These are phyloP conservation scores for Pseudonectria buxi DNA, from an alignment of 2,329 filamentous ascomycete species.

Conservation along the genomic window DNA sequence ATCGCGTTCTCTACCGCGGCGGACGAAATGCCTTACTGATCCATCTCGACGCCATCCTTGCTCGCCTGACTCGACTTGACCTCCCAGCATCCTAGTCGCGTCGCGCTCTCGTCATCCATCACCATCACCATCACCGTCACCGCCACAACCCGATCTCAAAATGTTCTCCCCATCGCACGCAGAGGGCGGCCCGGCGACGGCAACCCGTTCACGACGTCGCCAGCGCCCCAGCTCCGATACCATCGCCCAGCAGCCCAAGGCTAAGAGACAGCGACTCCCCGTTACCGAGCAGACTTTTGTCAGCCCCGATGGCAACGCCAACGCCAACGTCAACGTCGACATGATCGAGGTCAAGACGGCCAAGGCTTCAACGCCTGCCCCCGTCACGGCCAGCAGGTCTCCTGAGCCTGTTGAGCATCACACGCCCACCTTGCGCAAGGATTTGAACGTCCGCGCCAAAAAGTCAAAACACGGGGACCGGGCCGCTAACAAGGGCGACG, in stretches of 20 bases:
- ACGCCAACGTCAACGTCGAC: slow-evolving; percentile 44
- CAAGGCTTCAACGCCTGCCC: slow-evolving; percentile 37
- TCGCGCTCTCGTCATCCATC: slow-evolving; percentile 1
- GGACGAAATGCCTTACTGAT: slow-evolving; percentile 23
- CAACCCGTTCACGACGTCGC: slow-evolving; percentile 54
- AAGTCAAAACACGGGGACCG: slow-evolving; percentile 58
- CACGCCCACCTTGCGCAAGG: slow-evolving; percentile 36
- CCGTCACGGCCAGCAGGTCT: slow-evolving; percentile 37
- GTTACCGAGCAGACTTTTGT: slow-evolving; percentile 51
- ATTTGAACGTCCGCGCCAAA: slow-evolving; percentile 55
- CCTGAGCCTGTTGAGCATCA: slow-evolving; percentile 40
- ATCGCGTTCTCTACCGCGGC: slow-evolving; percentile 12
- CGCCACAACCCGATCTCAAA: slow-evolving; percentile 14
- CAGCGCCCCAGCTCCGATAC: slow-evolving; percentile 54
- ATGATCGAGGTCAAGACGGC: slow-evolving; percentile 51
- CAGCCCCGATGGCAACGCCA: slow-evolving; percentile 43
- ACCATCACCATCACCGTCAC: too few relatives aligned
- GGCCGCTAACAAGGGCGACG: slow-evolving; percentile 56
- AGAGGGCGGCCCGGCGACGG: slow-evolving; percentile 47
- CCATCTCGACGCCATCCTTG: slow-evolving; percentile 16
- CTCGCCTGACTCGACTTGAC: slow-evolving; percentile 8
- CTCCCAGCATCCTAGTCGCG: slow-evolving; percentile 6
- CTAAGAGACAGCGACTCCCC: slow-evolving; percentile 55
- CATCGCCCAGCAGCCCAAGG: slow-evolving; percentile 51
- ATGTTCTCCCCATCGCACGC: slow-evolving; percentile 56